These are phyloP conservation scores for Sclerotinia trifoliorum DNA, from an alignment of 2,329 filamentous ascomycete species.

Conservation along the genomic window DNA sequence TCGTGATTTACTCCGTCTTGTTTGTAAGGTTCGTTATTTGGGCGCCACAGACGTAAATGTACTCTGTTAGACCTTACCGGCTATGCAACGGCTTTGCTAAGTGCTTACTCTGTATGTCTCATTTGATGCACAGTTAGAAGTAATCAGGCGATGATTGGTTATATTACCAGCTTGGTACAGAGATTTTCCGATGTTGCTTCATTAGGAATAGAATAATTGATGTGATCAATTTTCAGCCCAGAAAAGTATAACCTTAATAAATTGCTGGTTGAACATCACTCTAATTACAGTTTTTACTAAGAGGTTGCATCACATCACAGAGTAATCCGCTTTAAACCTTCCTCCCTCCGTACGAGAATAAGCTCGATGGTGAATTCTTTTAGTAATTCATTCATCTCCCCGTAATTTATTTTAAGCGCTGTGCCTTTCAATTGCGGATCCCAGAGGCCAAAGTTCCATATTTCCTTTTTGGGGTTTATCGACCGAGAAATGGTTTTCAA, in stretches of 20 bases:
- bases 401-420: not conserved
- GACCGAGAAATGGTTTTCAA: not conserved
- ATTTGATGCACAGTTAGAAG: not conserved
- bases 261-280: not conserved
- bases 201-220: not conserved
- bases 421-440: constrained; percentile 4
- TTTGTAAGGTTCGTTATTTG: constrained; percentile 1
- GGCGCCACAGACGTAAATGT: not conserved
- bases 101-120: not conserved
- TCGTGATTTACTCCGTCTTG: not conserved
- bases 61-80: not conserved
- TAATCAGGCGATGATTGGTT: not conserved
- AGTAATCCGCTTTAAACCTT: not conserved
- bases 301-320: no score
- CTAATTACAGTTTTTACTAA: no score
- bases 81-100: not conserved
- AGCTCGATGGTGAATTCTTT: not conserved
- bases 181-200: not conserved
- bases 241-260: not conserved
- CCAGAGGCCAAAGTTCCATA: not conserved
- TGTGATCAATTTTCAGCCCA: not conserved
- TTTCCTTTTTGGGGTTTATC: not conserved
- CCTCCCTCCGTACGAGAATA: not conserved
- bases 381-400: not conserved
- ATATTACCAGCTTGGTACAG: not conserved